Evolutionary conservation across 257 asterid species (phyloP).

Genomic region (Ilex aquifolium): DNA sequence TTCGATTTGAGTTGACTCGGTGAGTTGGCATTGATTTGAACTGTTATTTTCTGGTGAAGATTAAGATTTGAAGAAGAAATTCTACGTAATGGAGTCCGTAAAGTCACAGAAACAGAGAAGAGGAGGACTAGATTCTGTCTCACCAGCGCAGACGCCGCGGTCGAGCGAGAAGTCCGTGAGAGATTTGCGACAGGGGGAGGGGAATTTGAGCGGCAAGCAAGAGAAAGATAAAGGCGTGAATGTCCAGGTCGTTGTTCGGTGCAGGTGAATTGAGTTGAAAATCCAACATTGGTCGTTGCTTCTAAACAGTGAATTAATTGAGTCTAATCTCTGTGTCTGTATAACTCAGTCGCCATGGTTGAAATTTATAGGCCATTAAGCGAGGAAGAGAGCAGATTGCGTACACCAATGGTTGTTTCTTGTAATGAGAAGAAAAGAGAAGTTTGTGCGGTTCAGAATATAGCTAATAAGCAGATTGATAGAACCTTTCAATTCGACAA

Average conservation of each 20-base stretch:
- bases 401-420: constrained; percentile 75
- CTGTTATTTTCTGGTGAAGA: neutral
- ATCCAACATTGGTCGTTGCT: neutral
- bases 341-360: neutral
- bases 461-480: constrained; percentile 98
- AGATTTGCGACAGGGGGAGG: constrained; percentile 93
- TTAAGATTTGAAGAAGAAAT: constrained; percentile 19
- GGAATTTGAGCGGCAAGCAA: constrained; percentile 63
- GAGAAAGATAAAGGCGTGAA: constrained; percentile 73
- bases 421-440: constrained; percentile 90
- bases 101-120: constrained; percentile 39
- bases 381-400: constrained; percentile 81
- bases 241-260: constrained; percentile 93
- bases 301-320: neutral
- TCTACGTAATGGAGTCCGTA: constrained; percentile 43
- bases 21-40: constrained; percentile 10
- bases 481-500: constrained; percentile 88
- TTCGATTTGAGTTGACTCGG: constrained; percentile 27
- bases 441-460: constrained; percentile 86
- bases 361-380: constrained; percentile 60
- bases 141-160: constrained; percentile 79
- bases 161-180: constrained; percentile 65
- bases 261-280: constrained; percentile 51
- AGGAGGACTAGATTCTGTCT: constrained; percentile 54
- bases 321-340: constrained; percentile 1